Percentiles rank a stretch among this genome's conserved stretches.
Evolutionary conservation across 1,284 basidiomycete species (phyloP).

Genomic region (Rugosomyces carneus): DNA sequence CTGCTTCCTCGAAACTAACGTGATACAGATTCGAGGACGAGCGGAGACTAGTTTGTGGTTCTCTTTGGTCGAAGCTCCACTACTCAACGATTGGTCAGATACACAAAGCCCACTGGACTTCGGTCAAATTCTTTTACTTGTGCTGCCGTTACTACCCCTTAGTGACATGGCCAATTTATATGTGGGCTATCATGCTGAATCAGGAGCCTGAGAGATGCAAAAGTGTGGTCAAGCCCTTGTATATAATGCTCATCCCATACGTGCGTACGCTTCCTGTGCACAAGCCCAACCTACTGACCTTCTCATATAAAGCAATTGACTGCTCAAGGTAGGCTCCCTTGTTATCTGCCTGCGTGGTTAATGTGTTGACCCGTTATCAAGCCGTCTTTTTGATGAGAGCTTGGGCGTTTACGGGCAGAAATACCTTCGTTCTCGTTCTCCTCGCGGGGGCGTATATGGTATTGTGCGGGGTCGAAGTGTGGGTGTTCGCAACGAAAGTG

Average conservation of each 20-base stretch:
- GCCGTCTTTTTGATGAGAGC: slow-evolving; percentile 14
- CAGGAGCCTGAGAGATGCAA: slow-evolving; percentile 9
- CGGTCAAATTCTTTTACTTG: slow-evolving; percentile 11
- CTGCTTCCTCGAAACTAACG: not conserved
- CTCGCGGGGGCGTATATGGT: slow-evolving; percentile 8
- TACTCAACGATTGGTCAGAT: slow-evolving; percentile 3
- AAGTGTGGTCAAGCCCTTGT: slow-evolving; percentile 5
- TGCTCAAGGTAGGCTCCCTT: slow-evolving; percentile 7
- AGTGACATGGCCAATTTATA: slow-evolving; percentile 10
- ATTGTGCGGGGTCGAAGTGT: slow-evolving; percentile 9
- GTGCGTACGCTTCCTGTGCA: slow-evolving; percentile 3
- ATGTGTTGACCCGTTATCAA: not conserved
- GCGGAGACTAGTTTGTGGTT: slow-evolving; percentile 7
- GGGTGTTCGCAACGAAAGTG: slow-evolving; percentile 13
- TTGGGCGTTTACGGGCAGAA: slow-evolving; percentile 17
- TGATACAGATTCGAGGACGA: slow-evolving; percentile 10
- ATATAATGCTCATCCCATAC: slow-evolving; percentile 14
- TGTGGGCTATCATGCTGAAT: slow-evolving; percentile 12
- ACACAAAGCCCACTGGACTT: slow-evolving; percentile 9
- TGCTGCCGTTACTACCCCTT: slow-evolving; percentile 15
- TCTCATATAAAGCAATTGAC: slow-evolving; percentile 7
- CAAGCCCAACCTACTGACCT: not conserved
- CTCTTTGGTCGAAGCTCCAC: not conserved
- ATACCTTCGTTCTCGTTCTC: not conserved
- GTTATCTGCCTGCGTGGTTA: not conserved